Evolutionary conservation across 805 yeast genomes (phyloP).

Genomic region (Yarrowia sp.): DNA sequence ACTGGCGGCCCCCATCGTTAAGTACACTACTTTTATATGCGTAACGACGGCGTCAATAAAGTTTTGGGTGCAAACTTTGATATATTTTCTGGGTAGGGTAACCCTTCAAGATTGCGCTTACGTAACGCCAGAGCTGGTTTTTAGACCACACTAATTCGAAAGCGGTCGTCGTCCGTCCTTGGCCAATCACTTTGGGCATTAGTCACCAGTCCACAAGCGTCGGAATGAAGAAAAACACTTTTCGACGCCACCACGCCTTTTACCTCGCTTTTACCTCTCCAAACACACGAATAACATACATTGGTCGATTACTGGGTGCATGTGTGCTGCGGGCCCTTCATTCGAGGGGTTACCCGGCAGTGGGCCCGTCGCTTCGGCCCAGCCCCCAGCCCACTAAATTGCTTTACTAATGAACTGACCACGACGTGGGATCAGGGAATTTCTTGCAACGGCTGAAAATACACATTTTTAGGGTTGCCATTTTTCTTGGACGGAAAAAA

Average conservation of each 20-base stretch:
- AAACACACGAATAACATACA: background rate
- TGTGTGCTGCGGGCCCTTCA: constrained; percentile 3
- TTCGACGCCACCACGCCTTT: background rate
- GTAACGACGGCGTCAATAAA: constrained; percentile 16
- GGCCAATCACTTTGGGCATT: background rate
- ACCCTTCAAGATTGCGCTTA: constrained; percentile 21
- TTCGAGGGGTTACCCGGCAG: constrained; percentile 7
- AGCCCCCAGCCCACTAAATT: constrained; percentile 6
- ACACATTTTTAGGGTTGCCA: background rate
- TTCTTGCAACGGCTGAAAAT: background rate
- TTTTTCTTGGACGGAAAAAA: background rate
- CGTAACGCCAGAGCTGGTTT: background rate
- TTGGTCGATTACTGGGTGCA: constrained; percentile 6
- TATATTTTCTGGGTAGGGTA: constrained; percentile 13
- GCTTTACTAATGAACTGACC: background rate
- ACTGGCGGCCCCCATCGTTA: constrained; percentile 27
- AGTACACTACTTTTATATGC: constrained; percentile 26
- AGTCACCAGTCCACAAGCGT: no score
- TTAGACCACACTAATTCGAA: background rate
- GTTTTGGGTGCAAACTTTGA: constrained; percentile 15
- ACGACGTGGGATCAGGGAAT: background rate
- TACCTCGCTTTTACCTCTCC: background rate
- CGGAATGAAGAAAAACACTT: background rate
- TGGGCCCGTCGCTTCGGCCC: background rate
- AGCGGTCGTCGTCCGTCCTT: background rate